Base-by-base conservation (phyloP, 2,329 filamentous ascomycete species). In the Cladophialophora bantiana region DNA sequence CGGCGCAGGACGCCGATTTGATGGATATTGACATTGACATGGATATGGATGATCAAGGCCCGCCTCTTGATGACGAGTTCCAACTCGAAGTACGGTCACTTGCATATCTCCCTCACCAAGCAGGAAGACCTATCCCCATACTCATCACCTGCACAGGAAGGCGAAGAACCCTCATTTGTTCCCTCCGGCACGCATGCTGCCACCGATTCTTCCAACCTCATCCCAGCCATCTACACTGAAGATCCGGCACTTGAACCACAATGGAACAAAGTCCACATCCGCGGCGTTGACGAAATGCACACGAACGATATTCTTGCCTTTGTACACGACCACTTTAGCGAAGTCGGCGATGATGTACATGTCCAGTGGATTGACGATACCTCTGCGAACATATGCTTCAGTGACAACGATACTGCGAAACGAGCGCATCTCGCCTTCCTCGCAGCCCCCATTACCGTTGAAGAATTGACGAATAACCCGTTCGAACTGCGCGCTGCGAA, bases 361-460 rank as follows among this genome's bases (percentile, higher is more conserved):
- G 60, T 97, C 70, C 93, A 98, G 80, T 99, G 95, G 95, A 93
- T 99, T 71, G 92, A 98, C 77, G 95, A 99, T 78, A 89, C 88
- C 6, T 94, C 93, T 0, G 92, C 93, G 69, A 98, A 98, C 76
- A 83, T 97, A 61, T 79, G 96, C 60, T 98, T 95, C 80, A 82
- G 83, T 64, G 83, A 81, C 40, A 75, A 82, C 12, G 81, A 84
- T 53, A 78, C 84, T 12, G 88, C 88, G 1, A 74, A 82, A 4
- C 77, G 82, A 59, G 88, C 87, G 20, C 79, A 90, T 31, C 74
- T 77, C 36, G 80, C 82, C 3, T 80, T 90, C 56, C 80, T 83
- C 13, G 75, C 66, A 18, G 63, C 62, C 20, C 68, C 70, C 15
- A 64, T 66, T 26, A 79, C 78, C 3, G 75, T 80, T 64, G 71